Evolutionary conservation across 176 grass and related monocot genomes (phyloP), one percentile per base, ranked within the genome.

Genomic region (Ensete glaucum): DNA sequence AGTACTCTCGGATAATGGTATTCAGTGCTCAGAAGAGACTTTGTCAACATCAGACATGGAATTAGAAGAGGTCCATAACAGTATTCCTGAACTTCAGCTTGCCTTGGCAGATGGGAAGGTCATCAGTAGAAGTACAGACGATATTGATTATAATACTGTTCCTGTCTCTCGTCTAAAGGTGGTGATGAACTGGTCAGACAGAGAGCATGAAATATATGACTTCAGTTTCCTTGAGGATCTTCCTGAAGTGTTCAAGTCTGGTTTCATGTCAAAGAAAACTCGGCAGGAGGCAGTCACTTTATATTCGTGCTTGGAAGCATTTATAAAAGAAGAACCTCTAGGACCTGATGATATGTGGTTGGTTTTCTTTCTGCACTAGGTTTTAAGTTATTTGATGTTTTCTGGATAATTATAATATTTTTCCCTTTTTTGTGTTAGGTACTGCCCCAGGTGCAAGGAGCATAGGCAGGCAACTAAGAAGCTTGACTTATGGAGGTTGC

Each of bases 301-400:
- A 52, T 94, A 94, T 85, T 89, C 90, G 76, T 99, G 95, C 82
- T 80, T 99, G 64, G 95, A 99, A 72, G 87, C 90, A 24, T 99
- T 99, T 79, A 66, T 99, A 55, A 99, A 94, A 76, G 91, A 99
- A 71, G 95, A 99, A 76, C 95, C 95, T 80, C 83, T 99, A 21
- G 95, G 95, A 25, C 95, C 88, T 78, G 95, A 99, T 43, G 95
- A 99, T 77, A 99, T 99, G 95, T 99, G 95, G 95, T 99, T 81
- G 80, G 90, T 86, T 72, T 50, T 77, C 54, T 52, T 72, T 73
- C 78, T 58, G 17, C 77, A 43, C 64, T 72, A 13, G 58, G 34
- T 51, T 79, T 20, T 9, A 53, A 51, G 59, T 55, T 25, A 43
- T 62, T 62, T 53, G 20, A 72, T 23, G 23, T 15, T 34, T 16